Evolutionary conservation across 176 grass and related monocot species (phyloP).

Genomic region (Thalia dealbata): DNA sequence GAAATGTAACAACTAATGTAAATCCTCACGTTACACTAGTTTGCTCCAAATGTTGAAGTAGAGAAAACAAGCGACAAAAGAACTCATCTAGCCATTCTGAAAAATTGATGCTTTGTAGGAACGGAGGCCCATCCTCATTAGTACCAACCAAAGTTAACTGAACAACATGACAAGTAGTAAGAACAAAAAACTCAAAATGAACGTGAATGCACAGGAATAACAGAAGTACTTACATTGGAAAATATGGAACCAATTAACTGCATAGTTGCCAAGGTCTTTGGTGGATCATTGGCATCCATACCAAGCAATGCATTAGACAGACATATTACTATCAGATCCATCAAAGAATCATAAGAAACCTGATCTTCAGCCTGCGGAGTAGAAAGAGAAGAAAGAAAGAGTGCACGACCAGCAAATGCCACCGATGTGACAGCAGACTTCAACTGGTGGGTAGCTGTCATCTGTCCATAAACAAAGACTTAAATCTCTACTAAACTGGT

Average conservation of each 20-base stretch:
- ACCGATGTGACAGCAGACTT: conserved; percentile 91
- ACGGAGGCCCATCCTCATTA: conserved; percentile 40
- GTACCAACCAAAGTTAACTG: conserved; percentile 64
- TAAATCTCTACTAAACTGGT: conserved; percentile 13
- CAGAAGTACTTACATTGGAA: conserved; percentile 66
- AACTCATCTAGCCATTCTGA: conserved; percentile 91
- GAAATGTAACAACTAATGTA: background rate
- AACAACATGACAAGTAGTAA: conserved; percentile 1
- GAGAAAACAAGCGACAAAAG: conserved; percentile 77
- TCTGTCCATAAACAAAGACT: conserved; percentile 35
- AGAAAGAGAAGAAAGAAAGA: conserved; percentile 56
- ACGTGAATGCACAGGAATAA: conserved; percentile 6
- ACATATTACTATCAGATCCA: conserved; percentile 56
- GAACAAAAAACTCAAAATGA: conserved; percentile 5
- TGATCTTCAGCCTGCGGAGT: conserved; percentile 37
- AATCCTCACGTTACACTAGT: conserved; percentile 71
- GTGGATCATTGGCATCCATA: conserved; percentile 98
- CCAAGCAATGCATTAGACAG: conserved; percentile 97
- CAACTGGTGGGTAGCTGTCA: conserved; percentile 93
- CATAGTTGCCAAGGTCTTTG: conserved; percentile 91
- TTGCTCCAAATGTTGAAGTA: conserved; percentile 87
- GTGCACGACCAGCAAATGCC: conserved; percentile 70
- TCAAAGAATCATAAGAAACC: conserved; percentile 27
- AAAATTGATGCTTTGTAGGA: conserved; percentile 55
- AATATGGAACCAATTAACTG: conserved; percentile 92